Percentiles rank a stretch among this genome's conserved stretches.
These are phyloP conservation scores for Boeremia lycopersici DNA, from an alignment of 2,329 filamentous ascomycete species.

Conservation along the genomic window DNA sequence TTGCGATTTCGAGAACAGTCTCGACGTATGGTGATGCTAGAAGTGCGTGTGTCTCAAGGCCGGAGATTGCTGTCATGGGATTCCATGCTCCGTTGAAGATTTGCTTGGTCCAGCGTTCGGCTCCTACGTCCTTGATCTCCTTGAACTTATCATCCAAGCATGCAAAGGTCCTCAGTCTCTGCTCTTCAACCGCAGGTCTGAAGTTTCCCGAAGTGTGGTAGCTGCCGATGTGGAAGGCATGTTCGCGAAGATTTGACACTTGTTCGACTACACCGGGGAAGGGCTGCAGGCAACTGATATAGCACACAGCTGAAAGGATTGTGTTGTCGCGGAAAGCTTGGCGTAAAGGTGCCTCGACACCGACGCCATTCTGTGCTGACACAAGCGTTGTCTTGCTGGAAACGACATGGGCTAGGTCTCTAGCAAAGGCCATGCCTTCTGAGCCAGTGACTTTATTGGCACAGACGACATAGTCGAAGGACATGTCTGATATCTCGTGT, in stretches of 20 bases:
- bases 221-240: slow-evolving; percentile 10
- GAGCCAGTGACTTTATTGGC: slow-evolving; percentile 5
- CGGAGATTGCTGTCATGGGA: slow-evolving; percentile 12
- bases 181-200: neutral
- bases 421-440: neutral
- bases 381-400: slow-evolving; percentile 6
- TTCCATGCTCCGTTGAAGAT: slow-evolving; percentile 17
- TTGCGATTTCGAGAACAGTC: neutral
- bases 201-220: neutral
- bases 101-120: slow-evolving; percentile 12
- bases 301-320: slow-evolving; percentile 11
- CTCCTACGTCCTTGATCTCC: slow-evolving; percentile 3
- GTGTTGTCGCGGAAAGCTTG: slow-evolving; percentile 4
- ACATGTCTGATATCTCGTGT: neutral
- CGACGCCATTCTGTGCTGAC: slow-evolving; percentile 12
- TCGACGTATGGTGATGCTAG: neutral
- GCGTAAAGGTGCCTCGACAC: slow-evolving; percentile 4
- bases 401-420: neutral
- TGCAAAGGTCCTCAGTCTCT: neutral
- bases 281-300: slow-evolving; percentile 11
- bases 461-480: slow-evolving; percentile 13
- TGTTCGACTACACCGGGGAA: slow-evolving; percentile 7
- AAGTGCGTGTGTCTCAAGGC: slow-evolving; percentile 8
- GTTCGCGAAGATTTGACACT: slow-evolving; percentile 7
- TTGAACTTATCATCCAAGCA: slow-evolving; percentile 3